These are phyloP conservation scores for Cryomyces antarcticus DNA, from an alignment of 495 filamentous ascomycete genomes.

Conservation along the genomic window DNA sequence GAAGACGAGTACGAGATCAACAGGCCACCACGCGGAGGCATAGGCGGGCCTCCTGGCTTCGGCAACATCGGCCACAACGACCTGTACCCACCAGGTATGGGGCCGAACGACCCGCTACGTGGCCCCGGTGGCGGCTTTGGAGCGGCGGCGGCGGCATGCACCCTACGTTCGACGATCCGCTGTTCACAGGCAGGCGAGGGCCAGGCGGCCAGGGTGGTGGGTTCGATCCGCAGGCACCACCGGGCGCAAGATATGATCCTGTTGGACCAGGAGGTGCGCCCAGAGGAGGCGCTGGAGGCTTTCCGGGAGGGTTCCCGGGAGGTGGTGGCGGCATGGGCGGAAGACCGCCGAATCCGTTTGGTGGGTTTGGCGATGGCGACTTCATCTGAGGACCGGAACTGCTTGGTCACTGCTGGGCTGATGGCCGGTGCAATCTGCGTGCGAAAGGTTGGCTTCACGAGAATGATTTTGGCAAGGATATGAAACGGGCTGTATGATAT, in stretches of 20 bases:
- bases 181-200: slow-evolving; percentile 42
- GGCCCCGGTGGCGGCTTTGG: slow-evolving; percentile 31
- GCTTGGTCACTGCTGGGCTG: too few species aligned
- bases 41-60: slow-evolving; percentile 18
- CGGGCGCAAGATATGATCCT: slow-evolving; percentile 60
- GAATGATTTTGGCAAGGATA: too few species aligned
- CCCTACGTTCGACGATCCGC: slow-evolving; percentile 80
- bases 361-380: slow-evolving; percentile 44
- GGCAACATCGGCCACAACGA: slow-evolving; percentile 63
- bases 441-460: too few species aligned
- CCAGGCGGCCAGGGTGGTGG: slow-evolving; percentile 24
- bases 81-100: slow-evolving; percentile 70
- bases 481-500: too few species aligned
- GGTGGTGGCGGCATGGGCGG: slow-evolving; percentile 16
- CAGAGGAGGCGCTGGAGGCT: slow-evolving; percentile 28
- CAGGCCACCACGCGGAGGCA: slow-evolving; percentile 38
- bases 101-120: slow-evolving; percentile 62
- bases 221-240: slow-evolving; percentile 35
- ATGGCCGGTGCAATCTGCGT: too few species aligned
- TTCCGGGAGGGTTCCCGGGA: slow-evolving; percentile 20
- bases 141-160: slow-evolving; percentile 62
- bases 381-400: slow-evolving; percentile 52
- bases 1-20: slow-evolving; percentile 85
- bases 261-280: slow-evolving; percentile 49
- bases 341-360: slow-evolving; percentile 33